These are phyloP conservation scores for Xylaria grammica DNA, from an alignment of 495 filamentous ascomycete genomes.

Conservation along the genomic window DNA sequence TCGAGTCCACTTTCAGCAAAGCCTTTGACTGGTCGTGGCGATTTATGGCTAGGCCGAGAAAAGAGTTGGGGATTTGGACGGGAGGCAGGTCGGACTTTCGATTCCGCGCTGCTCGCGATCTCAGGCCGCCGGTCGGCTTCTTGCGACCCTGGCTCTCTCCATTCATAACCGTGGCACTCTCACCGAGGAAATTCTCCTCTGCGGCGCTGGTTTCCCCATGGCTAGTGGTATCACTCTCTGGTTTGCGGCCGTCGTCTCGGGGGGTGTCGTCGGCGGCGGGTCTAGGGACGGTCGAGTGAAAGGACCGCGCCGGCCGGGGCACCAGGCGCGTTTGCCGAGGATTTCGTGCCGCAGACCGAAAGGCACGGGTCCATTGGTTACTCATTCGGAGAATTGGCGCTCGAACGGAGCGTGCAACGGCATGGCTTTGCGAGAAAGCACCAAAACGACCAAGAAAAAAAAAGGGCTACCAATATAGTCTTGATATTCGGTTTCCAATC, in stretches of 20 bases:
- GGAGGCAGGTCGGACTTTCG: slow-evolving; percentile 49
- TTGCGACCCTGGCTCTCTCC: slow-evolving; percentile 30
- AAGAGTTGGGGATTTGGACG: slow-evolving; percentile 50
- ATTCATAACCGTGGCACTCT: slow-evolving; percentile 21
- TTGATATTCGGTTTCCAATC: neutral
- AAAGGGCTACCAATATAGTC: neutral
- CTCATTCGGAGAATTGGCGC: slow-evolving; percentile 51
- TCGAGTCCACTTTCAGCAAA: slow-evolving; percentile 14
- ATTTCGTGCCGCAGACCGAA: slow-evolving; percentile 42
- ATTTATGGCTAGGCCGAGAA: slow-evolving; percentile 43
- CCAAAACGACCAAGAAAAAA: slow-evolving; percentile 9
- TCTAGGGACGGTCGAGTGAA: slow-evolving; percentile 38
- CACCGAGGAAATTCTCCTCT: slow-evolving; percentile 29
- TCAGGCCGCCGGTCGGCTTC: slow-evolving; percentile 32
- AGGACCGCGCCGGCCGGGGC: slow-evolving; percentile 33
- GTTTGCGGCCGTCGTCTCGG: slow-evolving; percentile 31
- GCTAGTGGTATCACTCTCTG: slow-evolving; percentile 19
- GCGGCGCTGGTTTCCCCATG: neutral
- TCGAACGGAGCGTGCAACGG: slow-evolving; percentile 37
- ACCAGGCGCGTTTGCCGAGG: slow-evolving; percentile 33
- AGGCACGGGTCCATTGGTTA: slow-evolving; percentile 39
- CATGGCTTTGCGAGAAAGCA: slow-evolving; percentile 28
- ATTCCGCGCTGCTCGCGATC: slow-evolving; percentile 42
- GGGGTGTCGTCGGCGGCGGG: slow-evolving; percentile 36
- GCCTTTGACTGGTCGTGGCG: slow-evolving; percentile 20